Conservation (phyloP, 352 stramenopile species). For the Pythium volutum region DNA sequence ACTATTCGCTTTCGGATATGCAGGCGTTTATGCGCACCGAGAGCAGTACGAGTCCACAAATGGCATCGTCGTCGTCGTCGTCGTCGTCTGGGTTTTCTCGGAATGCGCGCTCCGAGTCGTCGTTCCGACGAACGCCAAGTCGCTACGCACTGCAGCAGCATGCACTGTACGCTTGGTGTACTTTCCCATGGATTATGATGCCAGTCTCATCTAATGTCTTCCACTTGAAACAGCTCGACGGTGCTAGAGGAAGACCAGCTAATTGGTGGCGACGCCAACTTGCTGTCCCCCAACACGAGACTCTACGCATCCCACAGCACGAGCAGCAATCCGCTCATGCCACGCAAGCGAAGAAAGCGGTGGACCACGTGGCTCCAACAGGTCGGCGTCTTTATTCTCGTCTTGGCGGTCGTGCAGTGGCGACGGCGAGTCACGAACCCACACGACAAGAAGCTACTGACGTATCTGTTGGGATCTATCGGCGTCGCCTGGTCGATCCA, state of each 20-base stretch:
- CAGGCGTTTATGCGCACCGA: conserved; percentile 60
- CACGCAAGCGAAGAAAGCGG: conserved; percentile 8
- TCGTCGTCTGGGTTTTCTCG: conserved; percentile 30
- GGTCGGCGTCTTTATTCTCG: conserved; percentile 29
- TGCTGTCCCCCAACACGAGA: conserved; percentile 16
- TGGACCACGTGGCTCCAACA: conserved; percentile 28
- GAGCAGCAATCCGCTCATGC: conserved; percentile 7
- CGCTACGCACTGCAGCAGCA: conserved; percentile 50
- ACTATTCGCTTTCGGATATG: conserved; percentile 84
- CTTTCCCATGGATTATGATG: not conserved
- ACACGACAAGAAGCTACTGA: conserved; percentile 52
- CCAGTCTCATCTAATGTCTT: not conserved
- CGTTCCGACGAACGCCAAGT: conserved; percentile 52
- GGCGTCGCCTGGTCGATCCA: conserved; percentile 55
- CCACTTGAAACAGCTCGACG: conserved; percentile 34
- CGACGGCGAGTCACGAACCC: conserved; percentile 41
- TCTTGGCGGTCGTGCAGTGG: conserved; percentile 48
- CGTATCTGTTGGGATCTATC: conserved; percentile 67
- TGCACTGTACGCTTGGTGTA: conserved; percentile 36
- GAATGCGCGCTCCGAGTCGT: conserved; percentile 41
- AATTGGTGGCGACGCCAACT: conserved; percentile 14
- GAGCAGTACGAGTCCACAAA: conserved; percentile 40
- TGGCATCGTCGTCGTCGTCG: conserved; percentile 54
- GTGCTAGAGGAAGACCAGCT: conserved; percentile 69
- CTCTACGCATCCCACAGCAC: conserved; percentile 4